A percentile compares a stretch with the other conserved stretches of the same genome.
phyloP scores from a whole-genome alignment of 257 asterid species.

The Solanum gandarillasii region DNA sequence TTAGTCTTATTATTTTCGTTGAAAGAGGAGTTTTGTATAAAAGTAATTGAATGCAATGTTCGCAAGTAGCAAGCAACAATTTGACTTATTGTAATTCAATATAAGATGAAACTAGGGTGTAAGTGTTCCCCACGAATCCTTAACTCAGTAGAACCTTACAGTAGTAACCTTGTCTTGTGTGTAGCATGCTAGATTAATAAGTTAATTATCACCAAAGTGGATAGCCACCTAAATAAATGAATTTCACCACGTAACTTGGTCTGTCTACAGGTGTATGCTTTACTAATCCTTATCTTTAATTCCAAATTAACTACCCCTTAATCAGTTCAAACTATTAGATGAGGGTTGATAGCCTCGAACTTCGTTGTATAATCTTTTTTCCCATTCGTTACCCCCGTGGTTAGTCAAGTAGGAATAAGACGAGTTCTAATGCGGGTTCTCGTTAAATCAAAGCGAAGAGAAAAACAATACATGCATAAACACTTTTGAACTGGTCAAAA shows the following conservation, averaged over 20 bases:
- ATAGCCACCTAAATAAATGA: neutral
- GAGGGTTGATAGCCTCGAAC: neutral
- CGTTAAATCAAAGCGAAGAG: neutral
- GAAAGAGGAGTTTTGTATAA: neutral
- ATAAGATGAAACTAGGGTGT: neutral
- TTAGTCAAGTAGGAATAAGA: neutral
- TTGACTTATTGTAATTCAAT: neutral
- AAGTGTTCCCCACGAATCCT: neutral
- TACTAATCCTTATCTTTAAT: neutral
- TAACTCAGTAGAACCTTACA: neutral
- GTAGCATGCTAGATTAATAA: neutral
- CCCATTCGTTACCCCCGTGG: neutral
- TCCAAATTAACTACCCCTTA: neutral
- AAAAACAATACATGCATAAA: neutral
- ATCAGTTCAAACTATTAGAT: neutral
- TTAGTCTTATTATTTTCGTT: neutral
- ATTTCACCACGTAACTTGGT: neutral
- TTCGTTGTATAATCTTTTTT: too few relatives aligned
- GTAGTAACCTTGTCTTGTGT: neutral
- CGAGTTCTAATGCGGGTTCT: neutral
- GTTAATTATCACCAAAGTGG: neutral
- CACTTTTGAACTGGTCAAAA: neutral
- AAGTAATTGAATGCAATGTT: neutral
- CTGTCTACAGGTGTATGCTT: neutral
- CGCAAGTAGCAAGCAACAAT: neutral